phyloP scores from a whole-genome alignment of 108 stramenopile genomes.

The Chaetoceros tenuissimus region DNA sequence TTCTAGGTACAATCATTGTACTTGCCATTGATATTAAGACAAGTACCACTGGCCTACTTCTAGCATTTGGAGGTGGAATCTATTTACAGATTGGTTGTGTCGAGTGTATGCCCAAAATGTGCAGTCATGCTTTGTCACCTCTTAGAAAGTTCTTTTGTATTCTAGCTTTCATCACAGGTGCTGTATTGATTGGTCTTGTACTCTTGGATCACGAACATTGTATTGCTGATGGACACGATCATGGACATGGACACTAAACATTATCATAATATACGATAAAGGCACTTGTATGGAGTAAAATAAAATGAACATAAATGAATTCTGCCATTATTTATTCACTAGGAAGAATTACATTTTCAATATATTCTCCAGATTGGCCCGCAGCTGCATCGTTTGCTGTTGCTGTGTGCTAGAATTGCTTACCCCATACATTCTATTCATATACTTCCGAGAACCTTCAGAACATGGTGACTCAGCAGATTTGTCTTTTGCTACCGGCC shows the following conservation, averaged over 20 bases:
- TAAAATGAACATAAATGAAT: no score
- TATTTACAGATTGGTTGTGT: slow-evolving; percentile 56
- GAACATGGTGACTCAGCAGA: no score
- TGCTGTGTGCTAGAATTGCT: no score
- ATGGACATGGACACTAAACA: not conserved
- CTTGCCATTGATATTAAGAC: slow-evolving; percentile 29
- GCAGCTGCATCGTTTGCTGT: no score
- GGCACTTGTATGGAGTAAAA: no score
- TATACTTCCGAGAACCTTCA: no score
- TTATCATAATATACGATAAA: no score
- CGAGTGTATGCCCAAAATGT: slow-evolving; percentile 49
- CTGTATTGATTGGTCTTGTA: slow-evolving; percentile 70
- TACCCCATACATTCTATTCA: no score
- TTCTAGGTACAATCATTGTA: slow-evolving; percentile 52
- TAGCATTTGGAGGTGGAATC: slow-evolving; percentile 67
- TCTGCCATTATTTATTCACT: no score
- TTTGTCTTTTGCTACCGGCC: no score
- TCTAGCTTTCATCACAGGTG: slow-evolving; percentile 48
- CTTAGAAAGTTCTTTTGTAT: slow-evolving; percentile 25
- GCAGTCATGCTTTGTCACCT: slow-evolving; percentile 9
- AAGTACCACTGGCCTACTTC: slow-evolving; percentile 42
- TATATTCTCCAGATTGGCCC: no score
- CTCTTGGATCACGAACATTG: slow-evolving; percentile 84
- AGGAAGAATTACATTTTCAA: no score
- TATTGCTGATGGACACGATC: slow-evolving; percentile 4